Conservation (phyloP, 2,329 filamentous ascomycete genomes). For the Cladorrhinum sp. region DNA sequence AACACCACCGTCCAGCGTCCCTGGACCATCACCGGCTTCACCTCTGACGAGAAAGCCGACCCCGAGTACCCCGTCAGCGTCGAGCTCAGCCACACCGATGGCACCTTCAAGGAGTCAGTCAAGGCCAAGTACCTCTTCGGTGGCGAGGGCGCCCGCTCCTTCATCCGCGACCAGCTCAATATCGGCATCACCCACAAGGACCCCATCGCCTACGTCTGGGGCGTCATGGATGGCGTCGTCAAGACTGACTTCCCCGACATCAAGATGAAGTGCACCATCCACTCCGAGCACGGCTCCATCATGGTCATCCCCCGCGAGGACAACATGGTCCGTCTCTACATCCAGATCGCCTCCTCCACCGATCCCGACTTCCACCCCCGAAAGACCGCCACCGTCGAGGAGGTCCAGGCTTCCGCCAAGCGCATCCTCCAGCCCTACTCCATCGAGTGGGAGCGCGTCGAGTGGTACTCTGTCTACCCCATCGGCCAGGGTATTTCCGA, state of each 20-base stretch:
- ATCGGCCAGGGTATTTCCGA: constrained; percentile 72
- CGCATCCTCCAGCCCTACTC: constrained; percentile 64
- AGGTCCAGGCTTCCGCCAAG: constrained; percentile 64
- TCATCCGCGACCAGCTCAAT: constrained; percentile 60
- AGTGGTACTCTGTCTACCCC: constrained; percentile 75
- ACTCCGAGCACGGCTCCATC: constrained; percentile 70
- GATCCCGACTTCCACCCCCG: constrained; percentile 60
- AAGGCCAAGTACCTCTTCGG: constrained; percentile 69
- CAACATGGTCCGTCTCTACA: constrained; percentile 66
- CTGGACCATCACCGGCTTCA: constrained; percentile 62
- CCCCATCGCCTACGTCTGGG: constrained; percentile 69
- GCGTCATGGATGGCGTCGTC: constrained; percentile 71
- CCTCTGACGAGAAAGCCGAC: constrained; percentile 53
- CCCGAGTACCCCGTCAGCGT: constrained; percentile 77
- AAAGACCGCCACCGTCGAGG: constrained; percentile 59
- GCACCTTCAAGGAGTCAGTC: constrained; percentile 63
- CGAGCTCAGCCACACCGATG: constrained; percentile 71
- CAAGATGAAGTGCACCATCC: constrained; percentile 75
- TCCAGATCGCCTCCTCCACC: constrained; percentile 63
- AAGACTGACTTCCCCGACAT: constrained; percentile 75
- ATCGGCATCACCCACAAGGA: constrained; percentile 71
- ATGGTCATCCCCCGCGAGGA: constrained; percentile 75
- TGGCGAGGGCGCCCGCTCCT: constrained; percentile 67
- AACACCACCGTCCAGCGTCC: constrained; percentile 59
- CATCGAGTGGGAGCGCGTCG: constrained; percentile 64